Conservation (phyloP, 1,284 basidiomycete genomes). For the Retiboletus flavoniger region DNA sequence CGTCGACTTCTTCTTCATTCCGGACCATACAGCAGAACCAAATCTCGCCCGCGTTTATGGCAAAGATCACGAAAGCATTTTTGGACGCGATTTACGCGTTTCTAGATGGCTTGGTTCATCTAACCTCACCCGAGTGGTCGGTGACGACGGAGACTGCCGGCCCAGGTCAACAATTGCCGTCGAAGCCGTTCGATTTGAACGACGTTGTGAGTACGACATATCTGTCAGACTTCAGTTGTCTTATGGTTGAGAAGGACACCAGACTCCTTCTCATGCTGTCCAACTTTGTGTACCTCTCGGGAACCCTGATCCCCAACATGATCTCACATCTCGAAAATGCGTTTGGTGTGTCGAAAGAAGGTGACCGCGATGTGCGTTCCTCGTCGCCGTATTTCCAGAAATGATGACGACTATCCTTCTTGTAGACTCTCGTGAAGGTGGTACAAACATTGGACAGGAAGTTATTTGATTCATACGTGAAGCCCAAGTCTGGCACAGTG, state of each 20-base stretch:
- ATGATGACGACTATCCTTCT: conserved; percentile 4
- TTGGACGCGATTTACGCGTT: conserved; percentile 87
- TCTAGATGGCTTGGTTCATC: conserved; percentile 83
- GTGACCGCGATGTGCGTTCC: conserved; percentile 64
- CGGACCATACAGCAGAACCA: conserved; percentile 57
- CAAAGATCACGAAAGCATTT: conserved; percentile 84
- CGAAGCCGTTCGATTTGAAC: conserved; percentile 45
- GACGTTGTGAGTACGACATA: conserved; percentile 50
- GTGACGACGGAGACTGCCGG: conserved; percentile 37
- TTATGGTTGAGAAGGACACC: conserved; percentile 59
- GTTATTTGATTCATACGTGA: conserved; percentile 85
- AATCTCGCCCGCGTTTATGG: conserved; percentile 55
- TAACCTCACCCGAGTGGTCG: conserved; percentile 78
- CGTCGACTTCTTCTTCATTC: conserved; percentile 40
- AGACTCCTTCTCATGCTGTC: conserved; percentile 88
- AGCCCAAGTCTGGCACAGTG: conserved; percentile 72
- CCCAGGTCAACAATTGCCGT: conserved; percentile 11
- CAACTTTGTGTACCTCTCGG: conserved; percentile 80
- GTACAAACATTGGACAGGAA: conserved; percentile 83
- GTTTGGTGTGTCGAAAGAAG: conserved; percentile 72
- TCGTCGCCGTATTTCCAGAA: not conserved
- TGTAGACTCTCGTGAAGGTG: conserved; percentile 72
- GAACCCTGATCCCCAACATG: conserved; percentile 74
- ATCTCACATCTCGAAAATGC: conserved; percentile 77
- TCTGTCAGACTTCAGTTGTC: conserved; percentile 1